Base-by-base conservation (phyloP, 2,329 filamentous ascomycete genomes). In the Ophiocordyceps robertsii region DNA sequence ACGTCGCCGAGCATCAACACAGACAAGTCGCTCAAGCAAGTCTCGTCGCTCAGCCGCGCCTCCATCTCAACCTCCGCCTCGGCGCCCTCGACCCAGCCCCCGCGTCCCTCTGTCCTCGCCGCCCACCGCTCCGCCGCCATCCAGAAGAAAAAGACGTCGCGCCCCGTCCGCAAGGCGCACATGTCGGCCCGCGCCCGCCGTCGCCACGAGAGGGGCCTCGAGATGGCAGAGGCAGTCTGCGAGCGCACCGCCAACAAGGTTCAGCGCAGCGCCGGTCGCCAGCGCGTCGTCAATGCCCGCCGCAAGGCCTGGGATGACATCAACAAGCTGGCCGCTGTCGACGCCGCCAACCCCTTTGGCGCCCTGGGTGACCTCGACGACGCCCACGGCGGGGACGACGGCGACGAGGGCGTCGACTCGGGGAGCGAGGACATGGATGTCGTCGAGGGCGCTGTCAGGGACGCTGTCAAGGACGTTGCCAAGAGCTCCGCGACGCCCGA, bases 1-100 rank as follows among this genome's bases (percentile, higher is more conserved):
- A 76, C 77, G 14, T 83, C 81, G 4, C 80, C 82, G 24, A 70
- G 77, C 53, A 79, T 85, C 60, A 65, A 84, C 62, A 74, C 75
- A 37, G 80, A 85, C 68, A 84, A 84, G 62, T 82, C 80, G 7
- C 68, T 84, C 19, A 82, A 82, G 56, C 65, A 75, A 32, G 61
- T 73, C 45, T 65, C 70, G 61, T 44, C 32, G 39, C 39, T 9
- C 43, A 6, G 16, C 40, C 14, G 11, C 40, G 12, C 57, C 47
- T 21, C 17, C 8, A 3, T 17, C 6, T 11, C 35, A 47, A 24
- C 24, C 24, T 7, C 24, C 24, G 24, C 24, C 24, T 24, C 24
- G 24, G 24, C 24, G 24, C 24, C 24, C 24, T 24, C 24, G 24
- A 4, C 4, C 4, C 24, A 24, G 24, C 24, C 4, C 31, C 16